Evolutionary conservation across 306 rosid species (phyloP), one percentile per base, ranked within the genome.

Genomic region (Delonix regia): DNA sequence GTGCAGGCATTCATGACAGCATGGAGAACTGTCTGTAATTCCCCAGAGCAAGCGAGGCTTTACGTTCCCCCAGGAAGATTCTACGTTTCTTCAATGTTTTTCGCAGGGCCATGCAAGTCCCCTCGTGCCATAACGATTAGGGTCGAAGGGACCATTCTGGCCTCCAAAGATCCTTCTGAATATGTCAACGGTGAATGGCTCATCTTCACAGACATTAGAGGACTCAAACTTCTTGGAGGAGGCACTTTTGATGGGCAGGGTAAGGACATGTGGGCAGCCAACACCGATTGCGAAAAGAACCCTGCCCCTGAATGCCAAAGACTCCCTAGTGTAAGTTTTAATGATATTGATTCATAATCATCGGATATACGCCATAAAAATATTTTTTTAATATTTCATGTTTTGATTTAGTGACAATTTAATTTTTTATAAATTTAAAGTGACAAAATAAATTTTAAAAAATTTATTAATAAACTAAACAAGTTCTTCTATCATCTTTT

Each of bases 201-300:
- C 81, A 41, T 69, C 6, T 89, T 94, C 52, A 78, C 91, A 73
- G 9, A 56, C 9, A 22, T 84, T 22, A 19, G 69, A 38, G 95
- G 97, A 34, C 18, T 94, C 47, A 77, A 88, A 21, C 36, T 94
- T 24, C 45, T 87, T 30, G 99, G 97, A 21, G 68, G 78, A 0
- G 97, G 99, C 34, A 78, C 77, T 15, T 85, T 92, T 22, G 90
- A 94, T 79, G 99, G 97, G 4, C 97, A 89, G 76, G 99, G 97
- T 36, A 42, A 52, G 42, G 0, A 56, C 0, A 77, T 88, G 38
- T 95, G 98, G 99, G 2, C 71, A 63, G 27, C 62, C 83, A 51
- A 82, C 3, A 76, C 76, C 69, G 14, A 78, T n/a, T 88, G 97
- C 21, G 79, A 73, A 2, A 2, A 63, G 5, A 6, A 22, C 78